Percentiles rank a stretch among this genome's conserved stretches.
These are phyloP conservation scores for Candida glucosophila DNA, from an alignment of 1,139 yeast species.

Conservation along the genomic window DNA sequence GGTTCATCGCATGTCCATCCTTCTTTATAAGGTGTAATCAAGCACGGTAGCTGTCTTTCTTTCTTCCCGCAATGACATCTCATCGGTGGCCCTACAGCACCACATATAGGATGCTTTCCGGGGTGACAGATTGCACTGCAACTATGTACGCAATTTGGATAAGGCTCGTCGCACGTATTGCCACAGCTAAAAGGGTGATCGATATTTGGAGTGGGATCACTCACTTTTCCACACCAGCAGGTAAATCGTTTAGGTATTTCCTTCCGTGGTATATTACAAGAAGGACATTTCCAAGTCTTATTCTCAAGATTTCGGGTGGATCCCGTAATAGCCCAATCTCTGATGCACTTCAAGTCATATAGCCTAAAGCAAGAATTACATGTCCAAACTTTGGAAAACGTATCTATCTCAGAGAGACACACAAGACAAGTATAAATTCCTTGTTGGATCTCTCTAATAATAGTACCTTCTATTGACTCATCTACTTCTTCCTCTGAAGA, in stretches of 20 bases:
- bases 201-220: slow-evolving; percentile 55
- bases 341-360: slow-evolving; percentile 72
- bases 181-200: slow-evolving; percentile 85
- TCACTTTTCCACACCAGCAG: slow-evolving; percentile 86
- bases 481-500: no score
- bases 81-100: slow-evolving; percentile 64
- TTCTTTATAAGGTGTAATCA: slow-evolving; percentile 54
- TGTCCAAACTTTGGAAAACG: slow-evolving; percentile 63
- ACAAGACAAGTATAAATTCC: slow-evolving; percentile 74
- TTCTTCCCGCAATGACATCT: slow-evolving; percentile 71
- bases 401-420: slow-evolving; percentile 74
- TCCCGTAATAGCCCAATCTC: slow-evolving; percentile 76
- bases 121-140: slow-evolving; percentile 80
- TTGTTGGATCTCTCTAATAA: slow-evolving; percentile 47
- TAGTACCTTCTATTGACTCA: slow-evolving; percentile 30
- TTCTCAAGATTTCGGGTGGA: slow-evolving; percentile 46
- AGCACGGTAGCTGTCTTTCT: slow-evolving; percentile 61
- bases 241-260: slow-evolving; percentile 55
- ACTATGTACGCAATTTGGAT: slow-evolving; percentile 60
- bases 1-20: slow-evolving; percentile 64
- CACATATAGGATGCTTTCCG: slow-evolving; percentile 80
- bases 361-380: slow-evolving; percentile 69
- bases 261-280: slow-evolving; percentile 54
- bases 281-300: slow-evolving; percentile 79
- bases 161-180: slow-evolving; percentile 56